Percentiles rank a stretch among this genome's conserved stretches.
Conservation (phyloP, 225 moss, liverwort and hornwort species). For the Rhytidiadelphus loreus region DNA sequence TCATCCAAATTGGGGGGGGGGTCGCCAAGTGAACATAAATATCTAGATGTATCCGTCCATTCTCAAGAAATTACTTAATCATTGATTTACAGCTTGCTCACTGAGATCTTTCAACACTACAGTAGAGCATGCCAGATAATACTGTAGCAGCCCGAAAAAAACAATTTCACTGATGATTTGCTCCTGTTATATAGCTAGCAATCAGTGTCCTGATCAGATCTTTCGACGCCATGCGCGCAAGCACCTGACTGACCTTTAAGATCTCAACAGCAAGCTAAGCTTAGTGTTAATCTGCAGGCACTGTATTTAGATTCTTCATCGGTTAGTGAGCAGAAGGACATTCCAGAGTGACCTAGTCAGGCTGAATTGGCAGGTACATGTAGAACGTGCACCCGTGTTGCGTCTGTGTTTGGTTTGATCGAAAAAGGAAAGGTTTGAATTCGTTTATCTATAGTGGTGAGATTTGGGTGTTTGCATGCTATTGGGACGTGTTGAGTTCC, state of each 20-base stretch:
- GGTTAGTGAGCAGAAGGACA: background rate
- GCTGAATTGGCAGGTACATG: background rate
- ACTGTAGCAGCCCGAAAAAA: background rate
- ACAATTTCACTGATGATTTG: too few species aligned
- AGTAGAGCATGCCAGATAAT: too few species aligned
- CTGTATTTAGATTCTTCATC: background rate
- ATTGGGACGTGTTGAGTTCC: background rate
- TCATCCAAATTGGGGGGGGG: background rate
- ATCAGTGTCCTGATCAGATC: background rate
- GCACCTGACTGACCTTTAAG: background rate
- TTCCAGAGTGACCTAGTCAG: background rate
- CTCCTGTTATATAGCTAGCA: background rate
- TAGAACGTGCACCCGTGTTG: background rate
- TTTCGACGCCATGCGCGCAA: background rate
- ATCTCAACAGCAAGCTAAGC: too few species aligned
- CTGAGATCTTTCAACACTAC: background rate
- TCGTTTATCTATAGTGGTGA: background rate
- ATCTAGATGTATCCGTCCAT: background rate
- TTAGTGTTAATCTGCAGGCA: background rate
- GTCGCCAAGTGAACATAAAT: background rate
- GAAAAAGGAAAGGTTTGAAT: too few species aligned
- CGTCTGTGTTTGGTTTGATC: background rate
- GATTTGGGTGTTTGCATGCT: background rate
- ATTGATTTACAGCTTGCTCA: background rate
- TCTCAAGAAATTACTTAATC: background rate